These are phyloP conservation scores for Paramecium pentaurelia DNA, from an alignment of 73 alveolate species.

Conservation along the genomic window DNA sequence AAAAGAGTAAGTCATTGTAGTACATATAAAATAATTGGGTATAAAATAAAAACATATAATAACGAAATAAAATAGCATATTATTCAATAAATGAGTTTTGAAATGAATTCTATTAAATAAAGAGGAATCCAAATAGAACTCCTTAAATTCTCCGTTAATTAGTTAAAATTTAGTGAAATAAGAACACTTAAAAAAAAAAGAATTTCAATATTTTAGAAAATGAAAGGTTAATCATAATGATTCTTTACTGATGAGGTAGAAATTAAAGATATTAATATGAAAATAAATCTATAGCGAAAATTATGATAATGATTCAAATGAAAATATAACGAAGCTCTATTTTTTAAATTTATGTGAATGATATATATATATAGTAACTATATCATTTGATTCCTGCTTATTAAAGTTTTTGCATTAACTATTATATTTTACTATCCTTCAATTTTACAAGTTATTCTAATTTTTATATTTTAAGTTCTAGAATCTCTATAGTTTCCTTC, in stretches of 20 bases:
- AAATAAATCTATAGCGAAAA: not conserved
- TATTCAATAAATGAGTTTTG: not conserved
- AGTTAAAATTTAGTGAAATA: not conserved
- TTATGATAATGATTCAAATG: too few species aligned
- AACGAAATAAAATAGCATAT: not conserved
- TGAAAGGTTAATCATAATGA: not conserved
- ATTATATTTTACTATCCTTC: constrained; percentile 63
- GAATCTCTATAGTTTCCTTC: constrained; percentile 63
- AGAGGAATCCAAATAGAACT: not conserved
- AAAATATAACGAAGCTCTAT: not conserved
- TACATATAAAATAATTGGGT: not conserved
- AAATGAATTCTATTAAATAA: not conserved
- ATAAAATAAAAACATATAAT: not conserved
- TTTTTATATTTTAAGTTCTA: constrained; percentile 60
- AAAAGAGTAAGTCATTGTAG: not conserved
- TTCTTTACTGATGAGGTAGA: not conserved
- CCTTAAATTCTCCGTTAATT: not conserved
- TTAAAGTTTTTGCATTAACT: constrained; percentile 37
- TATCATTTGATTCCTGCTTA: constrained; percentile 61
- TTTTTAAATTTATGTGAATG: not conserved
- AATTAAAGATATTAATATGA: not conserved
- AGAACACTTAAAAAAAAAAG: not conserved
- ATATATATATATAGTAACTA: not conserved
- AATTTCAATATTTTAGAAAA: not conserved
- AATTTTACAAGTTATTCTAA: constrained; percentile 57